Evolutionary conservation across 306 rosid species (phyloP).

Genomic region (Phaseolus lunatus): DNA sequence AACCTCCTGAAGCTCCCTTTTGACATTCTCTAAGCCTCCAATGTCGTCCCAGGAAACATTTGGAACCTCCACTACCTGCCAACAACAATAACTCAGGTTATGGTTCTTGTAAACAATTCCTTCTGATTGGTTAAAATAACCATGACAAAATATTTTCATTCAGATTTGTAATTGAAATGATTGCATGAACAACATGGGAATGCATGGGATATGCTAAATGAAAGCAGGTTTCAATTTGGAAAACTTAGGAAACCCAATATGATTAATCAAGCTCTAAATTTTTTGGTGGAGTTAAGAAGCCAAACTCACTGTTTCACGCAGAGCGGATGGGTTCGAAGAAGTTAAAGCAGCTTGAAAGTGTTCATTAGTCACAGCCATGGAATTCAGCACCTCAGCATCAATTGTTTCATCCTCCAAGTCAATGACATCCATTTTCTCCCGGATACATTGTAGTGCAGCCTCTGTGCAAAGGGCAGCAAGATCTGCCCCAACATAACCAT

Average conservation of each 20-base stretch:
- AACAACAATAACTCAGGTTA: constrained; percentile 37
- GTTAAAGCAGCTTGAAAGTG: constrained; percentile 67
- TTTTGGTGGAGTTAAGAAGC: constrained; percentile 2
- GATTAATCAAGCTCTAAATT: background rate
- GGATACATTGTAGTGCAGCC: constrained; percentile 77
- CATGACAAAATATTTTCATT: background rate
- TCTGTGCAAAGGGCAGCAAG: constrained; percentile 77
- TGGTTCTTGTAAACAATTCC: constrained; percentile 15
- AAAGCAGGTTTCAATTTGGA: background rate
- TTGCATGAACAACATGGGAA: background rate
- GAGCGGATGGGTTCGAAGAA: constrained; percentile 73
- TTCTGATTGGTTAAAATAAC: background rate
- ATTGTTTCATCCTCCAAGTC: constrained; percentile 76
- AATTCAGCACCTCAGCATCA: constrained; percentile 74
- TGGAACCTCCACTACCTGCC: constrained; percentile 80
- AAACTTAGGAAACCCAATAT: constrained; percentile 2
- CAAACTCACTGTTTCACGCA: constrained; percentile 76
- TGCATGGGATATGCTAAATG: constrained; percentile 6
- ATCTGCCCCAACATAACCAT: constrained; percentile 76
- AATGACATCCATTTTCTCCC: constrained; percentile 78
- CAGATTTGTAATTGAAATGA: constrained; percentile 1
- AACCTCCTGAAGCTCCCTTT: constrained; percentile 81
- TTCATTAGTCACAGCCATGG: constrained; percentile 72
- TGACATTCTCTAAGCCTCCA: constrained; percentile 71
- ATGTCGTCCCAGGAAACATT: constrained; percentile 75